phyloP scores from a whole-genome alignment of 352 stramenopile species.

The Phytophthora kernoviae region DNA sequence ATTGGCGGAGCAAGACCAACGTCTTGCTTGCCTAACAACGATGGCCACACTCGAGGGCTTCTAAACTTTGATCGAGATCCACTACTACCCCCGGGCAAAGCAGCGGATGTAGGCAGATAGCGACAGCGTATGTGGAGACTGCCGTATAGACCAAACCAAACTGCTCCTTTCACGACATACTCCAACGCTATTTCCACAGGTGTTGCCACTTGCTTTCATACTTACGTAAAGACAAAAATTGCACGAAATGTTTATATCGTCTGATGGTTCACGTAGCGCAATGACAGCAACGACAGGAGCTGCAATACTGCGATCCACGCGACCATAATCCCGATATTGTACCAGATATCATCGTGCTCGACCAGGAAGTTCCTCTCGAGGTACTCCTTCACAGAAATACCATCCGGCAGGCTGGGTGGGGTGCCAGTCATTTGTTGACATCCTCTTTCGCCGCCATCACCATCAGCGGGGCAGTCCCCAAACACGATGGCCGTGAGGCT shows the following conservation, averaged over 20 bases:
- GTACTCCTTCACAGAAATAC: conserved; percentile 37
- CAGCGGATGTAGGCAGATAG: too few relatives aligned
- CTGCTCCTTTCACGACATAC: too few relatives aligned
- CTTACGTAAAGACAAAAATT: too few relatives aligned
- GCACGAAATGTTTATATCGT: conserved; percentile 38
- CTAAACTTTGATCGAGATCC: too few relatives aligned
- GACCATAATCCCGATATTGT: conserved; percentile 22
- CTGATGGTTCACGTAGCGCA: conserved; percentile 44
- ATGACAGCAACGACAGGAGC: conserved; percentile 23
- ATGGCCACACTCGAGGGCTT: too few relatives aligned
- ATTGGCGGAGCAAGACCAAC: too few relatives aligned
- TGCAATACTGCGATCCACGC: conserved; percentile 24
- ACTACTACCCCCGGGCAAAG: too few relatives aligned
- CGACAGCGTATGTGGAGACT: too few relatives aligned
- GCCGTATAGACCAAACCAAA: too few relatives aligned
- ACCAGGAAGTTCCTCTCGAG: conserved; percentile 31
- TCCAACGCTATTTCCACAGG: too few relatives aligned
- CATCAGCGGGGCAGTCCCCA: conserved; percentile 17
- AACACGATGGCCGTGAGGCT: conserved; percentile 39
- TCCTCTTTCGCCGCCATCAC: conserved; percentile 14
- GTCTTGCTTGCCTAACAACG: too few relatives aligned
- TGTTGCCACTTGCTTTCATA: too few relatives aligned
- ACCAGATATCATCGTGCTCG: conserved; percentile 34
- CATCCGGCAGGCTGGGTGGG: conserved; percentile 21
- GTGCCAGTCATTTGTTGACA: conserved; percentile 29